These are phyloP conservation scores for Macrophomina tecta DNA, from an alignment of 2,329 filamentous ascomycete genomes.

Conservation along the genomic window DNA sequence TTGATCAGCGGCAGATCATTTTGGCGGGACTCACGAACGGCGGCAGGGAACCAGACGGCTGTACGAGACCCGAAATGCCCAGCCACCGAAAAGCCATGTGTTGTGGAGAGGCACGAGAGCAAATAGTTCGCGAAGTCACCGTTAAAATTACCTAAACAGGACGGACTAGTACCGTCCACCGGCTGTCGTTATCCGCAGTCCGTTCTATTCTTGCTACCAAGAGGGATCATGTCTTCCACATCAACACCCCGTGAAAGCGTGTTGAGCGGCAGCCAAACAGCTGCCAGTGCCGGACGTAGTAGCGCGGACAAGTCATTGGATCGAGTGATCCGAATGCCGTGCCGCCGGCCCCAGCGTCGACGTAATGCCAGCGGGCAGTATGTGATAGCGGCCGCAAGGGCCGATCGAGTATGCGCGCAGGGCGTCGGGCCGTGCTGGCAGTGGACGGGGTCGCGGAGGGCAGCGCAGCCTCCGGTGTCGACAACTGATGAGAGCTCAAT, in stretches of 20 bases:
- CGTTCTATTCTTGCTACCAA: constrained; percentile 6
- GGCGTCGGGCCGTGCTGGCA: background rate
- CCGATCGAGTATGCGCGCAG: background rate
- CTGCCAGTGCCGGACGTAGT: background rate
- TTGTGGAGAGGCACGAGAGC: constrained; percentile 25
- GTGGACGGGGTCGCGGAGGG: background rate
- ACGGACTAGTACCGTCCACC: background rate
- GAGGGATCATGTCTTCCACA: background rate
- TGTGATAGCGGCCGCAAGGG: too few relatives aligned
- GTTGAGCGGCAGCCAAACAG: background rate
- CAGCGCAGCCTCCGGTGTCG: background rate
- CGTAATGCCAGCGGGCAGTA: background rate
- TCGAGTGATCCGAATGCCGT: too few relatives aligned
- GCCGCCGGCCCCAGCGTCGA: background rate
- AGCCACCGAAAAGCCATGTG: constrained; percentile 30
- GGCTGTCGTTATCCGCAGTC: constrained; percentile 7
- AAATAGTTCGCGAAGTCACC: background rate
- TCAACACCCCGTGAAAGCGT: background rate
- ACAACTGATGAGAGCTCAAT: background rate
- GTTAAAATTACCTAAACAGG: constrained; percentile 9
- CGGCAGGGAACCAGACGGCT: constrained; percentile 25
- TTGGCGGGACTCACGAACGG: constrained; percentile 31
- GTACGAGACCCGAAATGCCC: constrained; percentile 31
- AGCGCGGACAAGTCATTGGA: background rate
- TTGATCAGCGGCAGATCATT: constrained; percentile 31